Base-by-base conservation (phyloP, 2,329 filamentous ascomycete species). In the Pyrenochaeta sp. region DNA sequence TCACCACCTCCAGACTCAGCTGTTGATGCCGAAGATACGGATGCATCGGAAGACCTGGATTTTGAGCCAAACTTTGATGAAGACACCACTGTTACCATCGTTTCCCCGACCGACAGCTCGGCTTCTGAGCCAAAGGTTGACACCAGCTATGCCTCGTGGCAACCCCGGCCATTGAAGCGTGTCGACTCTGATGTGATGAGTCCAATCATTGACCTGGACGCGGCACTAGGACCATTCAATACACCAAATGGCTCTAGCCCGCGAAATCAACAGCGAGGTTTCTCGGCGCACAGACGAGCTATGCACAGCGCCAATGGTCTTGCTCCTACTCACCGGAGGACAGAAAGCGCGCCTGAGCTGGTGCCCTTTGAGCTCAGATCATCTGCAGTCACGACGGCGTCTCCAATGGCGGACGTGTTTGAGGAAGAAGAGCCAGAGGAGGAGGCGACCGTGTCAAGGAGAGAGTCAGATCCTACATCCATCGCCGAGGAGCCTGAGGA, bases 171-270 rank as follows among this genome's bases (percentile, higher is more conserved):
- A 50, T 46, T 77, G 21, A 66, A 71, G 43, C 71, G 68, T 75
- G 79, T 61, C 54, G 56, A 76, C 44, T 72, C 74, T n/a, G 91
- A 96, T 54, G 74, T 85, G 2, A 83, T 88, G 46, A 91, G 87
- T 68, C 88, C 90, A 7, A 89, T 97, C 74, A 96, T 99, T 59
- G 95, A 99, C 74, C 80, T 99, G 36, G 95, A 99, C 77, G 94
- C 93, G 15, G 95, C 94, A 21, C 83, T 98, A 1, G 93, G 92
- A 1, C 92, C 94, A 0, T 96, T 97, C 75, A 95, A 96, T 67
- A 96, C 92, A 0, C 90, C 90, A 21, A 79, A 87, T 53, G 90
- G 88, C 56, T 85, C 86, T 2, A 87, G 87, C 7, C 86, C 90
- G 61, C 81, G 81, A 53, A 82, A 82, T 1, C 66, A 67, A 10